These are phyloP conservation scores for Umbelopsis isabellina DNA, from an alignment of 192 early-diverging fungal genomes.

Conservation along the genomic window DNA sequence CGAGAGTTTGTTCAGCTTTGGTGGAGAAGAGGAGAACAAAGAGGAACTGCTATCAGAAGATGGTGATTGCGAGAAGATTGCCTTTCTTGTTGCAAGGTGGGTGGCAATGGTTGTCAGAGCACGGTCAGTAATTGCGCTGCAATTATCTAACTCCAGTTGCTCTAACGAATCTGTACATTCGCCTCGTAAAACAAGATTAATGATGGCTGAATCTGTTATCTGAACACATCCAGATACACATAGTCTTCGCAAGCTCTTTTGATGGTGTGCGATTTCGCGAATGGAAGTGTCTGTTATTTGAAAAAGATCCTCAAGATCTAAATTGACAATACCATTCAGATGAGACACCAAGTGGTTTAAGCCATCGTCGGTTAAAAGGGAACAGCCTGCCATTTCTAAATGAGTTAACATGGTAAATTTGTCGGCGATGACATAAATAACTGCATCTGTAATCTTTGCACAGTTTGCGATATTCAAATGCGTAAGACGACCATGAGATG, in stretches of 20 bases:
- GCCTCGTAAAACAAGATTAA: conserved; percentile 32
- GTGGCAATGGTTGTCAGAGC: conserved; percentile 48
- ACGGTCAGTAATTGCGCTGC: conserved; percentile 47
- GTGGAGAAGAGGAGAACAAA: conserved; percentile 27
- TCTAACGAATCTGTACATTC: conserved; percentile 34
- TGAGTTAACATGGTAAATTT: conserved; percentile 41
- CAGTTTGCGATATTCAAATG: conserved; percentile 52
- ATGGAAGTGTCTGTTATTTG: conserved; percentile 38
- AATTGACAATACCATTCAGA: conserved; percentile 20
- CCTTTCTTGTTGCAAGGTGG: conserved; percentile 38
- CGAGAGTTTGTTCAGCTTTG: conserved; percentile 22
- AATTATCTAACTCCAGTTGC: conserved; percentile 52
- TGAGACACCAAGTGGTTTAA: conserved; percentile 36
- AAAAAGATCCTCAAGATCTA: conserved; percentile 45
- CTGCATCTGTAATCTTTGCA: conserved; percentile 37
- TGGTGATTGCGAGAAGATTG: conserved; percentile 33
- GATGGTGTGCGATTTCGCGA: conserved; percentile 33
- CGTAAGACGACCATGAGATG: conserved; percentile 24
- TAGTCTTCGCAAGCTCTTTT: conserved; percentile 30
- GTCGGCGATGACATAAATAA: conserved; percentile 39
- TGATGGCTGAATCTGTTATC: conserved; percentile 41
- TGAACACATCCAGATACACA: conserved; percentile 45
- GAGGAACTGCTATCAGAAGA: conserved; percentile 14
- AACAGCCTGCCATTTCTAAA: conserved; percentile 52
- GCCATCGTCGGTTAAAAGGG: conserved; percentile 45